phyloP scores from a whole-genome alignment of 1,284 basidiomycete genomes.

The Heterobasidion occidentale region DNA sequence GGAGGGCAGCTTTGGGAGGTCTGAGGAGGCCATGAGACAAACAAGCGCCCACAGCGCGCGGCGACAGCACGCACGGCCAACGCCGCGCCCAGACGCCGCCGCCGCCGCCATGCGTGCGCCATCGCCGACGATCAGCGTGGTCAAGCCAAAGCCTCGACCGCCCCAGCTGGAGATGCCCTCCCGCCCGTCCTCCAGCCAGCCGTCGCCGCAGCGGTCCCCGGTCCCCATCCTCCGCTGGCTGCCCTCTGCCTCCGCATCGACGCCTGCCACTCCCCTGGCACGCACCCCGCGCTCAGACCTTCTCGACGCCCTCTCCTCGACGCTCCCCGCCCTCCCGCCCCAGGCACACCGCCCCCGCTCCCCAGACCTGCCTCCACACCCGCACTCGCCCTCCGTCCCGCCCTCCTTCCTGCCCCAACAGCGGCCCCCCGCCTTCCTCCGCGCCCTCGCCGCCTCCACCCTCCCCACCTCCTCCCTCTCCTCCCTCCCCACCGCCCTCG shows the following conservation, averaged over 20 bases:
- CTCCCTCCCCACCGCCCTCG: conserved; percentile 13
- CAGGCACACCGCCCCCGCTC: not conserved
- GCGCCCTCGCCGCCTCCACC: conserved; percentile 52
- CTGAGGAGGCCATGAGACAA: not conserved
- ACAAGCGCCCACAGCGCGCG: not conserved
- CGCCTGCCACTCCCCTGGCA: conserved; percentile 15
- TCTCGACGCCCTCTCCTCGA: conserved; percentile 9
- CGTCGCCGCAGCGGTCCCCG: conserved; percentile 7
- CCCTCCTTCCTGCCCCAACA: conserved; percentile 20
- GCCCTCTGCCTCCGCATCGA: conserved; percentile 18
- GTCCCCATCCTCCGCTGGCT: conserved; percentile 45
- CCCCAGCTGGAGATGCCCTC: conserved; percentile 9
- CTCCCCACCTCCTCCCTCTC: conserved; percentile 57
- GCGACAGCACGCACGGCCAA: not conserved
- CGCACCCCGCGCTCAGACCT: not conserved
- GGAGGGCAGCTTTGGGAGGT: conserved; percentile 33
- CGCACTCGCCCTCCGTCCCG: conserved; percentile 33
- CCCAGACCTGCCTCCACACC: conserved; percentile 26
- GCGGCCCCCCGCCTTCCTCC: conserved; percentile 50
- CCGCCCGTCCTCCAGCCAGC: conserved; percentile 8
- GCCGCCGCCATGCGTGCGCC: not conserved
- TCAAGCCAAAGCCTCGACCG: not conserved
- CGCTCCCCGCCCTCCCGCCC: not conserved
- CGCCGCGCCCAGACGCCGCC: not conserved
- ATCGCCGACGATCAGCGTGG: not conserved